These are phyloP conservation scores for Fragaria nilgerrensis DNA, from an alignment of 306 rosid genomes.

Conservation along the genomic window DNA sequence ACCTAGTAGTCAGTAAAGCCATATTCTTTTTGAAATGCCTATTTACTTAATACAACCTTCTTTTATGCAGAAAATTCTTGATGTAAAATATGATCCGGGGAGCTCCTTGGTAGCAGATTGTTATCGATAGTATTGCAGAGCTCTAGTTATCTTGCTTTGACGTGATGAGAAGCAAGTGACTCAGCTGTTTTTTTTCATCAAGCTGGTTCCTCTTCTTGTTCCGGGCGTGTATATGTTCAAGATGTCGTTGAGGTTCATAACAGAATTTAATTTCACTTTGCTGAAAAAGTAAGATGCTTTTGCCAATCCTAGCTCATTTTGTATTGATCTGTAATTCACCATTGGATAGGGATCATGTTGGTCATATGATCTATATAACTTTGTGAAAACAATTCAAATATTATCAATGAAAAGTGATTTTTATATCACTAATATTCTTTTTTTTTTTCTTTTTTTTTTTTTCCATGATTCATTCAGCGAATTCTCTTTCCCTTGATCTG, in stretches of 20 bases:
- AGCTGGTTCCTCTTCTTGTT: conserved; percentile 21
- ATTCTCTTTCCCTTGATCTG: not conserved
- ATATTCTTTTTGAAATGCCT: conserved; percentile 1
- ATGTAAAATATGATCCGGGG: conserved; percentile 7
- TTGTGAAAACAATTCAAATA: conserved; percentile 7
- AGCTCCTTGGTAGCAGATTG: conserved; percentile 4
- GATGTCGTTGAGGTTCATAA: conserved; percentile 1
- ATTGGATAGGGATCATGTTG: not conserved
- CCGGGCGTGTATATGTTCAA: conserved; percentile 1
- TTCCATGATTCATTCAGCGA: not conserved
- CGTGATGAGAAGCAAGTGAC: conserved; percentile 10
- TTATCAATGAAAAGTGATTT: conserved; percentile 15
- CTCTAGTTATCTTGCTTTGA: conserved; percentile 7
- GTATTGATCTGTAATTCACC: conserved; percentile 6
- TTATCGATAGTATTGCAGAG: conserved; percentile 22
- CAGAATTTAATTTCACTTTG: conserved; percentile 5
- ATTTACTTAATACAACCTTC: conserved; percentile 18
- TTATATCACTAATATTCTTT: not conserved
- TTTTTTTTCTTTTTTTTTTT: not conserved
- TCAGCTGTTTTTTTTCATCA: conserved; percentile 21
- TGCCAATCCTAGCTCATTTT: not conserved
- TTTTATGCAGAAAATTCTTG: conserved; percentile 27
- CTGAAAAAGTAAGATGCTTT: not conserved
- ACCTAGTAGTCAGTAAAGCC: not conserved
- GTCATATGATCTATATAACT: not conserved